phyloP scores from a whole-genome alignment of 73 alveolate genomes.

The Stentor coeruleus region DNA sequence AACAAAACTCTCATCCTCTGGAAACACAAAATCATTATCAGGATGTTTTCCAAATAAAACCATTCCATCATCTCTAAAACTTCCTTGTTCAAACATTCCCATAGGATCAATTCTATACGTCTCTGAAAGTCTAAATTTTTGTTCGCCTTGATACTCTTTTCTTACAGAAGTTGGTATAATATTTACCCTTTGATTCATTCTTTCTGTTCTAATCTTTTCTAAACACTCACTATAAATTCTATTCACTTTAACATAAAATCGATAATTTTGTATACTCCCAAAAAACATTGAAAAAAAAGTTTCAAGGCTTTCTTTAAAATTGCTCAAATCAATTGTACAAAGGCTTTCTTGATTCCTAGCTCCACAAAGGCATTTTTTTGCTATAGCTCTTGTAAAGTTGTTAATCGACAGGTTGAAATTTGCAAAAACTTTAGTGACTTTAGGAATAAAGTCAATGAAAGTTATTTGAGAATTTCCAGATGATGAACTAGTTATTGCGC shows the following conservation, averaged over 20 bases:
- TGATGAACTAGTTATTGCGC: background rate
- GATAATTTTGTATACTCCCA: background rate
- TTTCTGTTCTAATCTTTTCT: too few species aligned
- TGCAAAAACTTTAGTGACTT: too few species aligned
- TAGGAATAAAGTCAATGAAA: background rate
- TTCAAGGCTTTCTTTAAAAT: background rate
- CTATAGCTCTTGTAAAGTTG: background rate
- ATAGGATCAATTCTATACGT: background rate
- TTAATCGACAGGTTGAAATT: background rate
- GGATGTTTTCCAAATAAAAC: slow-evolving; percentile 1
- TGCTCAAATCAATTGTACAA: background rate
- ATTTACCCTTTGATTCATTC: too few species aligned
- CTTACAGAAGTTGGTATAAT: too few species aligned
- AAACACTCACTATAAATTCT: too few species aligned
- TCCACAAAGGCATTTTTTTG: background rate
- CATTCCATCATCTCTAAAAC: background rate
- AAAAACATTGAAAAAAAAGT: background rate
- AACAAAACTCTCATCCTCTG: background rate
- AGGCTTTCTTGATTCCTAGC: too few species aligned
- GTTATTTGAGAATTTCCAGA: background rate
- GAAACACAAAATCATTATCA: background rate
- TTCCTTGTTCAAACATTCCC: background rate
- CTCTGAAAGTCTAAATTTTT: too few species aligned
- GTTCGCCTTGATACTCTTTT: too few species aligned
- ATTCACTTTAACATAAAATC: background rate